phyloP scores from a whole-genome alignment of 768 basidiomycete genomes.

The Naganishia randhawae region DNA sequence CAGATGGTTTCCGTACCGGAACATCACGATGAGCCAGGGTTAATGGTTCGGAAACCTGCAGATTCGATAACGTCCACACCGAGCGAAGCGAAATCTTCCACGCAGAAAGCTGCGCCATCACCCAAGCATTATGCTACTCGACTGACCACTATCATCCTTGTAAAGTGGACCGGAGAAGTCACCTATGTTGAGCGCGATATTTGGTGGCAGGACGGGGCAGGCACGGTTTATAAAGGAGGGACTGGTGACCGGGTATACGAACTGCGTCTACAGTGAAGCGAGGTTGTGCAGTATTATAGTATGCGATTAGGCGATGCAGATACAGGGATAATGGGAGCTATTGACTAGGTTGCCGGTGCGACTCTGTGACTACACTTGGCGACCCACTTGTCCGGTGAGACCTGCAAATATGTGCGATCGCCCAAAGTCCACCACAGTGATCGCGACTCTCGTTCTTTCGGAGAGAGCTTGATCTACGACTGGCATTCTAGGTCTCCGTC shows the following conservation, averaged over 20 bases:
- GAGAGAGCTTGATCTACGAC: too few species aligned
- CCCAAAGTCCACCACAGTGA: too few species aligned
- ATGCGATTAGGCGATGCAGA: too few species aligned
- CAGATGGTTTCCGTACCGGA: not conserved
- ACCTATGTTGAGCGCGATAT: slow-evolving; percentile 46
- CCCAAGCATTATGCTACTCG: slow-evolving; percentile 43
- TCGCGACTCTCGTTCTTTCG: too few species aligned
- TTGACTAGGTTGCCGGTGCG: too few species aligned
- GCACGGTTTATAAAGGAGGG: slow-evolving; percentile 31
- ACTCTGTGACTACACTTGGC: too few species aligned
- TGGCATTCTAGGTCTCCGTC: too few species aligned
- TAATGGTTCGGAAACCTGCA: not conserved
- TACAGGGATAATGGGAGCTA: too few species aligned
- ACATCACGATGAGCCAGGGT: not conserved
- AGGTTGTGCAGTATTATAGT: slow-evolving; percentile 11
- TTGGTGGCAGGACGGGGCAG: slow-evolving; percentile 30
- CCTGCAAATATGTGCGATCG: too few species aligned
- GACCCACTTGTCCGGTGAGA: too few species aligned
- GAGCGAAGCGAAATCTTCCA: too few species aligned
- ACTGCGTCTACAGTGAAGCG: slow-evolving; percentile 20
- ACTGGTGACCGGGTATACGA: slow-evolving; percentile 19
- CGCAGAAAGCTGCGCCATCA: not conserved
- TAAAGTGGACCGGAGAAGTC: slow-evolving; percentile 38
- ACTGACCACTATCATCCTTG: slow-evolving; percentile 44
- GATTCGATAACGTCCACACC: not conserved